A percentile compares a stretch with the other conserved stretches of the same genome.
Evolutionary conservation across 768 basidiomycete genomes (phyloP).

Genomic region (Phanerochaete carnosa): DNA sequence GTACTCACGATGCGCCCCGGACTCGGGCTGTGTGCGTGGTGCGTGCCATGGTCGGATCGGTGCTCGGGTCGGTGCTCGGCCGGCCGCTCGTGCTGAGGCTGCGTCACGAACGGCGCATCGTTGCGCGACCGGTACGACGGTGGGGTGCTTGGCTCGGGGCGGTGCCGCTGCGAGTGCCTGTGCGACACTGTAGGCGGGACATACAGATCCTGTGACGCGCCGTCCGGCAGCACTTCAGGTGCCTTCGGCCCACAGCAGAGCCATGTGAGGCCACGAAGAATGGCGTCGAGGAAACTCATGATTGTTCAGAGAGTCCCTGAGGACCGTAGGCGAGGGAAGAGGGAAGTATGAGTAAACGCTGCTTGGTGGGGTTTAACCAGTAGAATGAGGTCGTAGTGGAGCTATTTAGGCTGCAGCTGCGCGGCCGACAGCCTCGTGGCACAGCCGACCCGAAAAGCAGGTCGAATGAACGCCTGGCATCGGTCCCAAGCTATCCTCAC

Average conservation of each 20-base stretch:
- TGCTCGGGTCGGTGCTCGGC: background rate
- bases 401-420: background rate
- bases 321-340: too few relatives aligned
- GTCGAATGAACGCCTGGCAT: too few relatives aligned
- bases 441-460: too few relatives aligned
- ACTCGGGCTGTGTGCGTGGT: constrained; percentile 9
- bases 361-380: too few relatives aligned
- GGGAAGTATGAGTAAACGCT: background rate
- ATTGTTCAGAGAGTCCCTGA: too few relatives aligned
- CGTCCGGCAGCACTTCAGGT: constrained; percentile 2
- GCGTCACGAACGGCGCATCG: background rate
- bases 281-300: constrained; percentile 9
- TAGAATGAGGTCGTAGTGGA: too few relatives aligned
- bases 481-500: too few relatives aligned
- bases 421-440: background rate
- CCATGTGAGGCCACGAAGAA: background rate
- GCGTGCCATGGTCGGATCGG: constrained; percentile 6
- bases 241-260: constrained; percentile 4
- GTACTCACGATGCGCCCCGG: constrained; percentile 1
- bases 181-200: constrained; percentile 18
- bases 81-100: constrained; percentile 9
- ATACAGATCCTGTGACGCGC: constrained; percentile 12
- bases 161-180: constrained; percentile 7
- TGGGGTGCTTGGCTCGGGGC: background rate
- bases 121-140: constrained; percentile 5